Evolutionary conservation across 805 yeast species (phyloP).

Genomic region (Metschnikowia lochheadii): DNA sequence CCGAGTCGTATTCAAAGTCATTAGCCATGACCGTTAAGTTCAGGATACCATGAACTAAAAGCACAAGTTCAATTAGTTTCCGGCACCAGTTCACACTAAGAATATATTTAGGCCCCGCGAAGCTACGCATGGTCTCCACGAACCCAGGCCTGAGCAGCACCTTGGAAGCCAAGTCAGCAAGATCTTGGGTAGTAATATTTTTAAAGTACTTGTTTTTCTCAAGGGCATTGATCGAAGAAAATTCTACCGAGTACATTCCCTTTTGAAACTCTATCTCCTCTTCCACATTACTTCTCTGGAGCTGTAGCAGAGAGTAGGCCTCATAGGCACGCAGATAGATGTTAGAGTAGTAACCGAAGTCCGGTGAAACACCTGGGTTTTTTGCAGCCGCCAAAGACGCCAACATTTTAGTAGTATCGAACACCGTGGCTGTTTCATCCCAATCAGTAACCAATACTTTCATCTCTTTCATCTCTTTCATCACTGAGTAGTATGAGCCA

Average conservation of each 20-base stretch:
- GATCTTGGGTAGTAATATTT: slow-evolving; percentile 31
- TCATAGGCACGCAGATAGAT: slow-evolving; percentile 38
- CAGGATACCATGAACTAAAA: slow-evolving; percentile 18
- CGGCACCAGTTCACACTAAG: slow-evolving; percentile 65
- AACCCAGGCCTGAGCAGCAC: slow-evolving; percentile 41
- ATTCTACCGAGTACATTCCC: slow-evolving; percentile 44
- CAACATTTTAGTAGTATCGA: slow-evolving; percentile 52
- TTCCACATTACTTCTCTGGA: slow-evolving; percentile 20
- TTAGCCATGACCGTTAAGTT: slow-evolving; percentile 41
- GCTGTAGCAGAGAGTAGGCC: slow-evolving; percentile 18
- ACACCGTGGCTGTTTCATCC: slow-evolving; percentile 60
- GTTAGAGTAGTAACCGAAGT: slow-evolving; percentile 42
- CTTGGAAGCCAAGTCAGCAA: slow-evolving; percentile 32
- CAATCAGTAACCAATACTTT: slow-evolving; percentile 47
- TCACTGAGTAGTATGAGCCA: neutral
- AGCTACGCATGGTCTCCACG: slow-evolving; percentile 24
- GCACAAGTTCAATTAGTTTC: slow-evolving; percentile 37
- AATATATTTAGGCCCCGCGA: slow-evolving; percentile 37
- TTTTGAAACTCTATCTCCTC: slow-evolving; percentile 45
- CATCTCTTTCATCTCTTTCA: neutral
- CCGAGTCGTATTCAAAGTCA: slow-evolving; percentile 42
- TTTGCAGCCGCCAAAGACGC: slow-evolving; percentile 43
- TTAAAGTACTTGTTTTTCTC: slow-evolving; percentile 37
- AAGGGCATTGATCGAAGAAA: slow-evolving; percentile 44
- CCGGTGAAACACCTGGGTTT: slow-evolving; percentile 34